Evolutionary conservation across 2,329 filamentous ascomycete genomes (phyloP).

Genomic region (Xylariaceae sp.): DNA sequence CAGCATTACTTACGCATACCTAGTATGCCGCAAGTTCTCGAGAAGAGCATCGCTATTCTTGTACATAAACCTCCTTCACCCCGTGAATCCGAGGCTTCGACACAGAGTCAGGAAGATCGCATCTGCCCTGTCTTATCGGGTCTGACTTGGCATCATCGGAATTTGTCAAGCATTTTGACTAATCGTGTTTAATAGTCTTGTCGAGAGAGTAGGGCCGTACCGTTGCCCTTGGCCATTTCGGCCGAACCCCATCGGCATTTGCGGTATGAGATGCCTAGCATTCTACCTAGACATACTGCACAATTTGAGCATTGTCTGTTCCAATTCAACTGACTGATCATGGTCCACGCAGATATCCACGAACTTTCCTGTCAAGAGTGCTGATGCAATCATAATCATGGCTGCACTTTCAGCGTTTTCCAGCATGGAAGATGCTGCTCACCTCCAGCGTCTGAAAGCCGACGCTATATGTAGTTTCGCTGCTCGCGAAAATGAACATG

Average conservation of each 20-base stretch:
- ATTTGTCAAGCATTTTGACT: background rate
- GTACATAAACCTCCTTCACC: background rate
- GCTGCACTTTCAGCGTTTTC: background rate
- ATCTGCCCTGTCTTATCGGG: background rate
- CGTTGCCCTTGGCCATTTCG: background rate
- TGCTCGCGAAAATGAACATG: slow-evolving; percentile 2
- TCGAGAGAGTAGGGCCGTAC: slow-evolving; percentile 3
- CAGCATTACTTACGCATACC: background rate
- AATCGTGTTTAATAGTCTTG: background rate
- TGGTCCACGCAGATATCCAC: background rate
- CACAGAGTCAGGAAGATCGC: background rate
- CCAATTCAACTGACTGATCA: background rate
- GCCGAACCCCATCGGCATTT: background rate
- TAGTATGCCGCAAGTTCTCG: background rate
- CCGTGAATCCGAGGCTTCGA: background rate
- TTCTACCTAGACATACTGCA: background rate
- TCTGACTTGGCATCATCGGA: background rate
- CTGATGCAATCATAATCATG: slow-evolving; percentile 8
- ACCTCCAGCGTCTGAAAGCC: background rate
- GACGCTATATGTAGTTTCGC: slow-evolving; percentile 10
- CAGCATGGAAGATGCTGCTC: background rate
- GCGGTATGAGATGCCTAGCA: background rate
- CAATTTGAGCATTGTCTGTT: background rate
- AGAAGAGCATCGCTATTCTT: background rate
- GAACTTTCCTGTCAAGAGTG: background rate